phyloP scores from a whole-genome alignment of 495 filamentous ascomycete species.

The Talaromyces borbonicus region DNA sequence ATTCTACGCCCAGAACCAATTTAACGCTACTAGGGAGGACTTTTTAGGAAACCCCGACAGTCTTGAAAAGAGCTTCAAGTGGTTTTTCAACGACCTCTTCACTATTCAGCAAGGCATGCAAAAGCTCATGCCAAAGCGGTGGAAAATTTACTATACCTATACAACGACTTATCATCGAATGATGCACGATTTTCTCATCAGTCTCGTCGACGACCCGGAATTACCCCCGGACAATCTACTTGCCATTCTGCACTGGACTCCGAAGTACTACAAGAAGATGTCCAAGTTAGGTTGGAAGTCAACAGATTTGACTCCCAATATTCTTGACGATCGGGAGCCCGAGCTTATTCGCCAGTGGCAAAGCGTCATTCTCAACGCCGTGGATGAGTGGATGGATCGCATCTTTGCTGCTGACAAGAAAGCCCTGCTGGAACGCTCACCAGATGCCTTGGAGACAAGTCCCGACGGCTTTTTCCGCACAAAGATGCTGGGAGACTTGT shows the following conservation, averaged over 20 bases:
- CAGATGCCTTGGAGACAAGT: slow-evolving; percentile 74
- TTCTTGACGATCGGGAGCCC: slow-evolving; percentile 77
- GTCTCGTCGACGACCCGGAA: slow-evolving; percentile 69
- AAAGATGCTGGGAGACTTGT: slow-evolving; percentile 83
- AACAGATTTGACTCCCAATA: slow-evolving; percentile 63
- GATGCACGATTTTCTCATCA: slow-evolving; percentile 89
- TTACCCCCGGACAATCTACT: slow-evolving; percentile 70
- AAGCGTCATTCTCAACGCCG: slow-evolving; percentile 82
- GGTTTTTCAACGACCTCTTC: slow-evolving; percentile 97
- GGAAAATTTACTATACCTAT: slow-evolving; percentile 91
- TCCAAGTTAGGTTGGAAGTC: slow-evolving; percentile 68
- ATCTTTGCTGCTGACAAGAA: slow-evolving; percentile 72
- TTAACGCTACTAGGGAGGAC: slow-evolving; percentile 59
- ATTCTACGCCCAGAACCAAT: slow-evolving; percentile 59
- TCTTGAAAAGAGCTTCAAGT: slow-evolving; percentile 75
- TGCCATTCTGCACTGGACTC: slow-evolving; percentile 86
- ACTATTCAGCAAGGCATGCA: slow-evolving; percentile 86
- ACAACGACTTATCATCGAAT: slow-evolving; percentile 78
- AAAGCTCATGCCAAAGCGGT: slow-evolving; percentile 86
- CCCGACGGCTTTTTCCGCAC: slow-evolving; percentile 82
- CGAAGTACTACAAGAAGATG: slow-evolving; percentile 96
- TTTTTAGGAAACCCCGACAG: slow-evolving; percentile 76
- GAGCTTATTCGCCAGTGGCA: slow-evolving; percentile 92
- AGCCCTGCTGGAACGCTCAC: slow-evolving; percentile 65
- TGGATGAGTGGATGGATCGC: slow-evolving; percentile 95